A percentile compares a stretch with the other conserved stretches of the same genome.
phyloP scores from a whole-genome alignment of 768 basidiomycete species.

The Tulasnella sp. region DNA sequence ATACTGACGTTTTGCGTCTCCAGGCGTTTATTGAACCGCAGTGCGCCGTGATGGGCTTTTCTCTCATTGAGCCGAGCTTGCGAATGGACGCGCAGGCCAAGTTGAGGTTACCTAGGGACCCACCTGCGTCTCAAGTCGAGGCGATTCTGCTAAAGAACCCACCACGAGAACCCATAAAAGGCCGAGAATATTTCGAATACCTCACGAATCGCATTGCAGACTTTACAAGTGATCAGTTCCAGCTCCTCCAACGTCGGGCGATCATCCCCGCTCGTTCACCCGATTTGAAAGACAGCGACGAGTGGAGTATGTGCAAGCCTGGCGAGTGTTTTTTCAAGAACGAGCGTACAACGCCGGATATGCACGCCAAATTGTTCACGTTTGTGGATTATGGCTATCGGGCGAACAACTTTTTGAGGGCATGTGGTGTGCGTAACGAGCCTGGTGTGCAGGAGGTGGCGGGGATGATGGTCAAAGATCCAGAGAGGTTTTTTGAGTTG shows the following conservation, averaged over 20 bases:
- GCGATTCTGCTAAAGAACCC: slow-evolving; percentile 46
- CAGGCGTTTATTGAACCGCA: slow-evolving; percentile 60
- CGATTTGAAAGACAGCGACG: neutral
- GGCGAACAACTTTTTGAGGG: slow-evolving; percentile 73
- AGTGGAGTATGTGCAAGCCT: slow-evolving; percentile 11
- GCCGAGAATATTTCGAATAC: slow-evolving; percentile 53
- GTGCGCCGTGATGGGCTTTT: slow-evolving; percentile 68
- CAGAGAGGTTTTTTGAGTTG: slow-evolving; percentile 55
- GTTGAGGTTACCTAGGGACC: slow-evolving; percentile 57
- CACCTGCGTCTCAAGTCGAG: slow-evolving; percentile 49
- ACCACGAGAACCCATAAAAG: slow-evolving; percentile 41
- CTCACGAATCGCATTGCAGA: slow-evolving; percentile 52
- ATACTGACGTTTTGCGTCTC: neutral
- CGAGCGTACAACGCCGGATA: slow-evolving; percentile 31
- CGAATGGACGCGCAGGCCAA: slow-evolving; percentile 44
- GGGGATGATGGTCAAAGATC: slow-evolving; percentile 52
- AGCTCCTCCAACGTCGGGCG: slow-evolving; percentile 40
- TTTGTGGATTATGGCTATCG: slow-evolving; percentile 78
- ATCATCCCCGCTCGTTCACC: slow-evolving; percentile 52
- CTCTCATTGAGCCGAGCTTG: slow-evolving; percentile 44
- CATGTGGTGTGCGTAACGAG: slow-evolving; percentile 78
- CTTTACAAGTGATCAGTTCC: slow-evolving; percentile 45
- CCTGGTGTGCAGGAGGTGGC: slow-evolving; percentile 78
- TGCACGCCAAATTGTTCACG: slow-evolving; percentile 70
- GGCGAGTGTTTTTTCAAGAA: slow-evolving; percentile 56